phyloP scores from a whole-genome alignment of 2,329 filamentous ascomycete genomes.

The Colletotrichum aenigma region DNA sequence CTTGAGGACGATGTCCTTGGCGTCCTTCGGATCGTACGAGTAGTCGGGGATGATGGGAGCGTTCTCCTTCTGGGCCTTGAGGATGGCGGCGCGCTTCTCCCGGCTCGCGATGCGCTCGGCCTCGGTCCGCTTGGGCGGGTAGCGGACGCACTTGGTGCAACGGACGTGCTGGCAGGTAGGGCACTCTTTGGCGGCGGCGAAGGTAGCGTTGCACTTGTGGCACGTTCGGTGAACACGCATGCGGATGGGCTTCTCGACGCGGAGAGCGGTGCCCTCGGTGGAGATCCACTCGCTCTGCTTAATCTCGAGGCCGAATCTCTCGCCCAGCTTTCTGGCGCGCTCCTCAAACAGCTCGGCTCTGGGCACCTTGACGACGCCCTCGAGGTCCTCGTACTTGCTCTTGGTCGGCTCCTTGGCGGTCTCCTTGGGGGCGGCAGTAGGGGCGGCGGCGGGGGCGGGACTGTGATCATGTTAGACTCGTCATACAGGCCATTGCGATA shows the following conservation, averaged over 20 bases:
- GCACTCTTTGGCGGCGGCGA: conserved; percentile 76
- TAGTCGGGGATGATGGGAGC: conserved; percentile 57
- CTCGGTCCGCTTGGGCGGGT: conserved; percentile 70
- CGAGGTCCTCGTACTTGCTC: conserved; percentile 21
- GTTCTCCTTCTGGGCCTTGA: conserved; percentile 63
- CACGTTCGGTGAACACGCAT: conserved; percentile 81
- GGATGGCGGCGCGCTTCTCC: conserved; percentile 51
- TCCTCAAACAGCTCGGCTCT: conserved; percentile 59
- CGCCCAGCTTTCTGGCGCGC: conserved; percentile 59
- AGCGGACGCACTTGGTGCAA: conserved; percentile 80
- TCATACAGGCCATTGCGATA: neutral
- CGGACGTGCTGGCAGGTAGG: conserved; percentile 77
- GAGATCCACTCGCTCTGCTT: conserved; percentile 58
- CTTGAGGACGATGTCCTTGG: conserved; percentile 59
- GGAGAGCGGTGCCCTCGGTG: conserved; percentile 59
- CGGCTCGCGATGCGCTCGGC: conserved; percentile 58
- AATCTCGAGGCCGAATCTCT: conserved; percentile 61
- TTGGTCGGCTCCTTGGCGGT: conserved; percentile 14
- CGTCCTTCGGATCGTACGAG: conserved; percentile 43
- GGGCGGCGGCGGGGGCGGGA: neutral
- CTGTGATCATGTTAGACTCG: conserved; percentile 4
- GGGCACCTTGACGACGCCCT: conserved; percentile 43
- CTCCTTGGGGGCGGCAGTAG: conserved; percentile 8
- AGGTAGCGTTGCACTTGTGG: conserved; percentile 79
- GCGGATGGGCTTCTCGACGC: conserved; percentile 76